Conservation (phyloP, 495 filamentous ascomycete species). For the Penicillium manginii region DNA sequence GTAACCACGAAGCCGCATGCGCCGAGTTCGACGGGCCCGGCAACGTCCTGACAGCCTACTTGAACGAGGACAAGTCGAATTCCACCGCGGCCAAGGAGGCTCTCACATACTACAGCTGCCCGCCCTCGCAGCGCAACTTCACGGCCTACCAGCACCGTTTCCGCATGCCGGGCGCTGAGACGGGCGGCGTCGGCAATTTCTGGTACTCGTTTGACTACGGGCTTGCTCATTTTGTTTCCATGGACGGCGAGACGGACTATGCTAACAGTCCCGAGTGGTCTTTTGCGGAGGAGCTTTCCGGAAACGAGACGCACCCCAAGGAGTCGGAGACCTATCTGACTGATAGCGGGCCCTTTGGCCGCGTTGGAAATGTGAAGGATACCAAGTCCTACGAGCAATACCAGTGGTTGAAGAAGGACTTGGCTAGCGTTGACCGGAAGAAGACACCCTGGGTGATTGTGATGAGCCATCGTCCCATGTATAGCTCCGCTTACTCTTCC, state of each 20-base stretch:
- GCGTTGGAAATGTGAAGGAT: slow-evolving; percentile 38
- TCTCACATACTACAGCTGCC: slow-evolving; percentile 58
- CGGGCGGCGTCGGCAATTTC: slow-evolving; percentile 54
- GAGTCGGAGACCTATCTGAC: slow-evolving; percentile 49
- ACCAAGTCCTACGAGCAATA: slow-evolving; percentile 53
- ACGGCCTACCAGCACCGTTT: slow-evolving; percentile 57
- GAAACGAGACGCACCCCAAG: slow-evolving; percentile 43
- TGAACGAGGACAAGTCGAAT: slow-evolving; percentile 41
- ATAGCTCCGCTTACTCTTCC: slow-evolving; percentile 39
- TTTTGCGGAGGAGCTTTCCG: slow-evolving; percentile 42
- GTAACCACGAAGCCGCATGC: slow-evolving; percentile 54
- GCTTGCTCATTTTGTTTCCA: slow-evolving; percentile 52
- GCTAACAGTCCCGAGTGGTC: slow-evolving; percentile 47
- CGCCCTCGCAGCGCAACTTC: slow-evolving; percentile 58
- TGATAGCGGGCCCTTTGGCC: slow-evolving; percentile 55
- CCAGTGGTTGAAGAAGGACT: slow-evolving; percentile 51
- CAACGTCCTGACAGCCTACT: slow-evolving; percentile 51
- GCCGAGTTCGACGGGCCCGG: slow-evolving; percentile 55
- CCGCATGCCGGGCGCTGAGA: slow-evolving; percentile 52
- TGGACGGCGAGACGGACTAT: slow-evolving; percentile 56
- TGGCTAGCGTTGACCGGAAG: slow-evolving; percentile 49
- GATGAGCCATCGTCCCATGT: slow-evolving; percentile 63
- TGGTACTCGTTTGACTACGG: slow-evolving; percentile 65
- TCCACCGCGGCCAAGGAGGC: slow-evolving; percentile 28
- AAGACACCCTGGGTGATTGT: slow-evolving; percentile 60